Conservation (phyloP, 2,329 filamentous ascomycete species). For the Exophiala mesophila region DNA sequence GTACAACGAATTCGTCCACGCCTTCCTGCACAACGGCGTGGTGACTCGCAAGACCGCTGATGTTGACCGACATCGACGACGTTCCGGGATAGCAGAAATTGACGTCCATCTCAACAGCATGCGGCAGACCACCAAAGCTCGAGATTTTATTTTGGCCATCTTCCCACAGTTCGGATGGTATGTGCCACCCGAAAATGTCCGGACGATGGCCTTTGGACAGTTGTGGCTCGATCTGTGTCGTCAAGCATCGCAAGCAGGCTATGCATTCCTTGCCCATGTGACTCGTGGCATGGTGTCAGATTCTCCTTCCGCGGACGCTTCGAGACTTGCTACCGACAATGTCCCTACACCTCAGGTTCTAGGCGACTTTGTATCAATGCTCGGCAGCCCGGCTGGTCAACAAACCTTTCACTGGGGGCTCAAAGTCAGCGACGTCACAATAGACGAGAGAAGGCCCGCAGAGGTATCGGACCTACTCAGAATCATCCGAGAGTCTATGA, state of each 20-base stretch:
- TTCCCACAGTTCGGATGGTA: constrained; percentile 7
- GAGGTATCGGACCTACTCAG: no score
- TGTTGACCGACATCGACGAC: no score
- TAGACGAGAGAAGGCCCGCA: no score
- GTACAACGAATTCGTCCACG: neutral
- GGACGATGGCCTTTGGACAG: neutral
- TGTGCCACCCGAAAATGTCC: neutral
- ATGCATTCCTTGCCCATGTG: neutral
- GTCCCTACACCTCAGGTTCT: neutral
- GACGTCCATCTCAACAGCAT: neutral
- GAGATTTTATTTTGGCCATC: constrained; percentile 5
- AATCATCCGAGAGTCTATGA: no score
- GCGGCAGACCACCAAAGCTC: neutral
- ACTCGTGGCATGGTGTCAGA: neutral
- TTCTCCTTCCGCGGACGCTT: neutral
- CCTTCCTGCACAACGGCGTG: neutral
- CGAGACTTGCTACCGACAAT: no score
- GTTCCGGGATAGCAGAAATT: neutral
- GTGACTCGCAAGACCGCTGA: neutral
- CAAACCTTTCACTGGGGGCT: no score
- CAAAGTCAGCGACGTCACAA: no score
- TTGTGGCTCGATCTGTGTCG: neutral
- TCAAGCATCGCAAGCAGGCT: neutral
- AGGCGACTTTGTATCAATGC: neutral
- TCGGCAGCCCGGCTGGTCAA: neutral